A percentile compares a stretch with the other conserved stretches of the same genome.
Conservation (phyloP, 2,329 filamentous ascomycete genomes). For the Phialophora chinensis region DNA sequence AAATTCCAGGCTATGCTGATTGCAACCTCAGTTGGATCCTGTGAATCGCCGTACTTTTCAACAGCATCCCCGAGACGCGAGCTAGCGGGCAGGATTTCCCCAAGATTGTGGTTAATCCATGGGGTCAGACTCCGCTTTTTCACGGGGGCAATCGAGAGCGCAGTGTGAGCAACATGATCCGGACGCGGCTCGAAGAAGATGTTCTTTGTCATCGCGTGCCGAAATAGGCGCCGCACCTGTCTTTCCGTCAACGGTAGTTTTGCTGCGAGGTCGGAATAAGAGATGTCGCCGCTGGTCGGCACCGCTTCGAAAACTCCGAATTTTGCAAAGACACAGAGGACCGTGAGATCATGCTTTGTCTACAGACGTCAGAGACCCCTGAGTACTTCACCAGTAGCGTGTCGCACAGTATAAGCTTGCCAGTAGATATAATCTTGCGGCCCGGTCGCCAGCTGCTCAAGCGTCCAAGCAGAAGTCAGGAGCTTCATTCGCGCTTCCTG, state of each 20-base stretch:
- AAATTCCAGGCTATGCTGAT: constrained; percentile 41
- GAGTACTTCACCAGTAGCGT: neutral
- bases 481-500: constrained; percentile 17
- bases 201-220: constrained; percentile 63
- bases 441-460: constrained; percentile 9
- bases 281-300: constrained; percentile 38
- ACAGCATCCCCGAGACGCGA: constrained; percentile 37
- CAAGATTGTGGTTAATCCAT: constrained; percentile 61
- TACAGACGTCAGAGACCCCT: neutral
- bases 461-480: constrained; percentile 10
- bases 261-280: constrained; percentile 41
- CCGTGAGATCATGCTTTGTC: constrained; percentile 37
- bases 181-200: constrained; percentile 62
- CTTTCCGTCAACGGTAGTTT: constrained; percentile 24
- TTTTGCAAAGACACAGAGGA: constrained; percentile 42
- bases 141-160: constrained; percentile 57
- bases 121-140: constrained; percentile 44
- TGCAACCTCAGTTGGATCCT: constrained; percentile 34
- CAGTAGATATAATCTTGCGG: constrained; percentile 15
- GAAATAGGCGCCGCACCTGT: constrained; percentile 15
- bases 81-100: constrained; percentile 33
- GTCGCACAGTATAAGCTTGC: constrained; percentile 13
- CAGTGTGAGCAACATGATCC: constrained; percentile 61
- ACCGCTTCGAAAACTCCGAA: constrained; percentile 44
- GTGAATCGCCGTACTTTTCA: constrained; percentile 33